Evolutionary conservation across 2,329 filamentous ascomycete genomes (phyloP), one percentile per base, ranked within the genome.

Genomic region (Beauveria caledonica): DNA sequence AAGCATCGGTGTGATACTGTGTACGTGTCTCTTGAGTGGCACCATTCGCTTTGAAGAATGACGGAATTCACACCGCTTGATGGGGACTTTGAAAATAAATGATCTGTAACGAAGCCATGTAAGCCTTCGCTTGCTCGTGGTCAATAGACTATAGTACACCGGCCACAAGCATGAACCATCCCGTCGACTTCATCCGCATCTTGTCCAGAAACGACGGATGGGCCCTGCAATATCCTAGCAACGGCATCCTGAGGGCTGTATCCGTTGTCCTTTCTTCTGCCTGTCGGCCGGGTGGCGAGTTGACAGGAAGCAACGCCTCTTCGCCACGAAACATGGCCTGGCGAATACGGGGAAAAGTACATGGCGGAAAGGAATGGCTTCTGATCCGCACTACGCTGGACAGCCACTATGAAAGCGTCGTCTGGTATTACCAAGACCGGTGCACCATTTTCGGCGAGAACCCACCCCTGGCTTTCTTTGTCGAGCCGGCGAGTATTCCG

Each of bases 391-490:
- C 33, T 50, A 29, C 17, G 25, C n/a, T 25, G 29, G 36, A 53
- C 17, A 17, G 44, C 21, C 45, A 15, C 23, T 52, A 40, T 17
- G n/a, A 10, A 21, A 8, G 33, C 17, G 25, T 58, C 56, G 25
- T 58, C 48, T 59, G 57, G 53, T 52, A 53, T 45, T 59, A 19
- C 40, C 19, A 45, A 33, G 25, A 58, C 25, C 5, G 19, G 55
- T 33, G 36, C 17, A 40, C 9, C 17, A 36, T 50, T 13, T 36
- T 59, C 40, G 57, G 48, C 45, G 25, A 52, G 39, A 19, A 33
- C 48, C 57, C 48, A 39, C 36, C 3, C 48, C 6, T 25, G 13
- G 13, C 39, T n/a, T 11, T 45, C 25, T 39, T 8, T 40, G 36
- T 27, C 44, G 29, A 23, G n/a, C 7, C 17, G 57, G 48, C 27